Percentiles rank a stretch among this genome's conserved stretches.
Conservation (phyloP, 176 grass and related monocot genomes). For the Oryza nivara region DNA sequence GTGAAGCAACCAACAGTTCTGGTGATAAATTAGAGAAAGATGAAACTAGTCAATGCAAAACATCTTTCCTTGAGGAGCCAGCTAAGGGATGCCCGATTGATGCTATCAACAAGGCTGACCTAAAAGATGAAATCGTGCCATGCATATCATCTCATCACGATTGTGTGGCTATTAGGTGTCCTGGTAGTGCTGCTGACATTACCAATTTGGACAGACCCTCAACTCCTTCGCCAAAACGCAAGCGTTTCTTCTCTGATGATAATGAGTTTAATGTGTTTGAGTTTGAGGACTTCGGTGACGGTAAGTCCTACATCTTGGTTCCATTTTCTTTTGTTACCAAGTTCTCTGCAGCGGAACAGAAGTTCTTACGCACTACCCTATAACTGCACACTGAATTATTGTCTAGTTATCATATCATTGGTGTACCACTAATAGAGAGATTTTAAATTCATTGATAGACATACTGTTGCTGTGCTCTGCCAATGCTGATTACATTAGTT, state of each 20-base stretch:
- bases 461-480: neutral
- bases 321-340: constrained; percentile 5
- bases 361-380: neutral
- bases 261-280: constrained; percentile 29
- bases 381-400: neutral
- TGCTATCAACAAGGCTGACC: constrained; percentile 13
- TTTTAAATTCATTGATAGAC: neutral
- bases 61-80: constrained; percentile 23
- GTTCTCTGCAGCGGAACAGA: neutral
- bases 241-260: neutral
- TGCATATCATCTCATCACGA: constrained; percentile 24
- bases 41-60: constrained; percentile 27
- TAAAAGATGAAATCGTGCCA: constrained; percentile 33
- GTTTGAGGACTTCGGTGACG: constrained; percentile 47
- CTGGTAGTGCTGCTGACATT: constrained; percentile 2
- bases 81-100: constrained; percentile 21
- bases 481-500: neutral
- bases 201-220: constrained; percentile 36
- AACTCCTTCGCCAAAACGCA: constrained; percentile 37
- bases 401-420: neutral
- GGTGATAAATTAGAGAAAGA: constrained; percentile 33
- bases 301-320: constrained; percentile 36
- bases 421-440: neutral
- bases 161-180: neutral
- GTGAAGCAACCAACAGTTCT: constrained; percentile 31